Evolutionary conservation across 2,329 filamentous ascomycete genomes (phyloP), one percentile per base, ranked within the genome.

Genomic region (Fusarium heterosporum): DNA sequence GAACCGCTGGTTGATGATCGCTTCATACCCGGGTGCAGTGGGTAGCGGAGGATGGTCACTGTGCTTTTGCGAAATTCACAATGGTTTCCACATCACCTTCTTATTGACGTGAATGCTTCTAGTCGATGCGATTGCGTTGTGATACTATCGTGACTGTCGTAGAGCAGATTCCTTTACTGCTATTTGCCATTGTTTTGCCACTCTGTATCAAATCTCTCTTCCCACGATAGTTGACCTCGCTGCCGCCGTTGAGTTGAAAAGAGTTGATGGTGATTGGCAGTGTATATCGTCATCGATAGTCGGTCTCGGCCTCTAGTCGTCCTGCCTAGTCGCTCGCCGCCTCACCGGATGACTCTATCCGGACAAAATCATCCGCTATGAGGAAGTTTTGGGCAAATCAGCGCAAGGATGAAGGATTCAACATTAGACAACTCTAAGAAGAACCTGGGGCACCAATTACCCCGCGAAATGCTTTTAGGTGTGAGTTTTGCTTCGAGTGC

Each of bases 1-100:
- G 85, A 84, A 80, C 81, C 79, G 83, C 83, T 84, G 81, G 80
- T 86, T 86, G 85, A 87, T 83, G 84, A 87, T 85, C 83, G 85
- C 85, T 85, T 82, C 82, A 85, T 86, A 86, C 83, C 82, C 82
- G 74, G 78, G 77, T 82, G 81, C 82, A 83, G 81, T 83, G 80
- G 76, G 76, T 76, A 76, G 74, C 73, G 75, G 75, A 78, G 77
- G 79, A 78, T 77, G 78, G 79, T 79, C 81, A 84, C 80, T 83
- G 80, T 84, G 81, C 81, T 85, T 84, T 74, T 83, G 84, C 84
- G 81, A 87, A 85, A 86, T 84, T 84, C 81, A 73, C 70, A 84
- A 83, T 81, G 80, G 81, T 84, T 85, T 86, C 83, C 83, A 84
- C 76, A 74, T 70, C 55, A 64, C 63, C 59, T 62, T 61, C 38